Base-by-base conservation (phyloP, 495 filamentous ascomycete species). In the Penicillium paxilli region DNA sequence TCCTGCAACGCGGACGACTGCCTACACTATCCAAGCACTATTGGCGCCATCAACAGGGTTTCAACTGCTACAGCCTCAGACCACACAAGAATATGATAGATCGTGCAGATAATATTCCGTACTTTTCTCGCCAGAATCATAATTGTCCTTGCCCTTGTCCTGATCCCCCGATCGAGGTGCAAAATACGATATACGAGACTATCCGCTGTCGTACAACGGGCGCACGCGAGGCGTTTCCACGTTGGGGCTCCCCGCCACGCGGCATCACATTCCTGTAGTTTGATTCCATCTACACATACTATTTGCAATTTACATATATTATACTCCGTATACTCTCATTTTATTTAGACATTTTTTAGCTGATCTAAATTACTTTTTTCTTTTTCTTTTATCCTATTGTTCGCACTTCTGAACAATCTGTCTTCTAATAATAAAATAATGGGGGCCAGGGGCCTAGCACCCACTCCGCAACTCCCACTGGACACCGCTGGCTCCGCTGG, bases 201-300 rank as follows among this genome's bases (percentile, higher is more conserved):
- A n/a, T n/a, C 30, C 5, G 35, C 26, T 38, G 50, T 21, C 17
- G 50, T 46, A 16, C 46, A 25, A 55, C 48, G 12, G 33, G 33
- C 40, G 55, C 57, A 59, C 57, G 57, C 57, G 57, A 55, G 47
- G 11, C 37, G 17, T 52, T 59, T 55, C 57, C 57, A 52, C 48
- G 57, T 59, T 59, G 35, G 45, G 48, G 19, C 40, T 50, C 44
- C 44, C 38, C 52, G 40, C 40, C 40, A 42, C 40, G 40, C 40
- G 40, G 40, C 40, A 21, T 21, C 35, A 16, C 30, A 32, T 32
- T 32, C 35, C n/a, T 38, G n/a, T n/a, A n/a, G n/a, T n/a, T n/a
- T n/a, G n/a, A n/a, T n/a, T n/a, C n/a, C n/a, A n/a, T n/a, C 30
- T 32, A 32, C 30, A 32, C n/a, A 32, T 12, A n/a, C n/a, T n/a